Evolutionary conservation across 2,329 filamentous ascomycete species (phyloP), one percentile per base, ranked within the genome.

Genomic region (Fusarium torulosum): DNA sequence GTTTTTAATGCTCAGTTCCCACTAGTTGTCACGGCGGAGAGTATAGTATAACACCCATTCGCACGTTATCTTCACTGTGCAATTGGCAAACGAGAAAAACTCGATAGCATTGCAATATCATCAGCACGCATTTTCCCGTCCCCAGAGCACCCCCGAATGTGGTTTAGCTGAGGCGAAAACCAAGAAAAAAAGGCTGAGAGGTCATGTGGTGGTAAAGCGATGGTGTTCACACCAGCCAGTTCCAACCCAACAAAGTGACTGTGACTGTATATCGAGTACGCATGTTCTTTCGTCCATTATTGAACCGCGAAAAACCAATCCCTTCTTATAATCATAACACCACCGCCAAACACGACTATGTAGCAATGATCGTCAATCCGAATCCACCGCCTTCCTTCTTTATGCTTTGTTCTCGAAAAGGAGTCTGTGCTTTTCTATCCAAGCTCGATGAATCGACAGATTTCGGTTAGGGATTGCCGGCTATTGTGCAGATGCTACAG

Each of bases 401-500:
- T 45, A 62, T 59, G 44, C 47, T 57, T 65, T 41, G 57, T 50
- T 42, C 37, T 42, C 19, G 53, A 27, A 68, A 41, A 52, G 31
- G 40, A 27, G 14, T 38, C 27, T 46, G 27, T 25, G 44, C 37
- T 66, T 42, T 54, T 53, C n/a, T 66, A 53, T 67, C 52, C 64
- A 63, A 63, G 49, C 21, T 58, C 47, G 42, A 67, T 35, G 41
- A 43, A n/a, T 35, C 27, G 43, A 52, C 20, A 45, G 50, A 47
- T 50, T 17, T 45, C 59, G 63, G 49, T 58, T 58, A 53, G 47
- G 25, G 77, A 82, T 80, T 81, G 84, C 78, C 83, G 81, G 73
- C 83, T 85, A 29, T 72, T 81, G 81, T 41, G 81, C 76, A 51
- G 85, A 88, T 63, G 86, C 82, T 74, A 84, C 83, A 67, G 87